Evolutionary conservation across 2,329 filamentous ascomycete genomes (phyloP).

Genomic region (Curvularia sp.): DNA sequence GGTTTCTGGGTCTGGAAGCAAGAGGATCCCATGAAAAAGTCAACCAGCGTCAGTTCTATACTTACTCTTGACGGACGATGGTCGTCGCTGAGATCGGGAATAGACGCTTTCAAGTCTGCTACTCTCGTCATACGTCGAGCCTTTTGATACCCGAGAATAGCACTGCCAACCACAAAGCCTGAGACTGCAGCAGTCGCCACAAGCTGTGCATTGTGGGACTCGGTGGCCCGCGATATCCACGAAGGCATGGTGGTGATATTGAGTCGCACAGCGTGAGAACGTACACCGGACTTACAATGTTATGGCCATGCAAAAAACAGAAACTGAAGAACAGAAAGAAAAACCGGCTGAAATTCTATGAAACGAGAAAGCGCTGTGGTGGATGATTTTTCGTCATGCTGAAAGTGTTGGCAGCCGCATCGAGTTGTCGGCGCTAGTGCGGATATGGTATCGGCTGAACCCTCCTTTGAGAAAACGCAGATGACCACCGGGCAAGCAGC

Average conservation of each 20-base stretch:
- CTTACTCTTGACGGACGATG: constrained; percentile 61
- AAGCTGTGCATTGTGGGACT: constrained; percentile 65
- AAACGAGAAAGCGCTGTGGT: not conserved
- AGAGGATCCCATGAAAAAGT: not conserved
- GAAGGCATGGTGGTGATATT: constrained; percentile 50
- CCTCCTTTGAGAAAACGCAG: constrained; percentile 32
- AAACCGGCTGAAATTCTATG: not conserved
- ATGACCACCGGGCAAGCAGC: constrained; percentile 33
- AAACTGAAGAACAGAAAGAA: not conserved
- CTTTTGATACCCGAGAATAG: constrained; percentile 65
- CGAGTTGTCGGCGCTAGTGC: constrained; percentile 23
- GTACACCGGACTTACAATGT: constrained; percentile 4
- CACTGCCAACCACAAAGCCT: constrained; percentile 57
- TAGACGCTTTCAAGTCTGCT: constrained; percentile 66
- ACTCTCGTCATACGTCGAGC: constrained; percentile 62
- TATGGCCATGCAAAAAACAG: constrained; percentile 14
- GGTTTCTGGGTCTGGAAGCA: not conserved
- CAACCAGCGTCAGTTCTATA: constrained; percentile 6
- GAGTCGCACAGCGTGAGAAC: constrained; percentile 7
- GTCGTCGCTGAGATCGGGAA: constrained; percentile 61
- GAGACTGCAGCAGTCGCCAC: constrained; percentile 71
- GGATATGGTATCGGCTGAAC: constrained; percentile 24
- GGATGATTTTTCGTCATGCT: constrained; percentile 16
- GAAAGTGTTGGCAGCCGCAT: constrained; percentile 9
- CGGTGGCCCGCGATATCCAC: constrained; percentile 54